Base-by-base conservation (phyloP, 2,329 filamentous ascomycete species). In the Acephala macrosclerotiorum region DNA sequence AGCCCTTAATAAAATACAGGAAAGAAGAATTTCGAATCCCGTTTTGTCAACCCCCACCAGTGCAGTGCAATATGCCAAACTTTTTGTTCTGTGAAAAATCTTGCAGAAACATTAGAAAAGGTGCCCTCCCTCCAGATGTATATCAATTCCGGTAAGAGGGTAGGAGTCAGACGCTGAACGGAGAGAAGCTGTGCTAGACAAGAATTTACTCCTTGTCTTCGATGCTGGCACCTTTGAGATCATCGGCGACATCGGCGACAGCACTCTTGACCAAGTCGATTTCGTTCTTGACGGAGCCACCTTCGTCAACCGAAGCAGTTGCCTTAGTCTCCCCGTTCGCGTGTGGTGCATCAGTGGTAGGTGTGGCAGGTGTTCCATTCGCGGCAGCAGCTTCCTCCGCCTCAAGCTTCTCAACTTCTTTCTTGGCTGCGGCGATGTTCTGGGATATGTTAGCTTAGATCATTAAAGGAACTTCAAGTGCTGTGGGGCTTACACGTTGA, bases 341-440 rank as follows among this genome's bases (percentile, higher is more conserved):
- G 68, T 83, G 79, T 65, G 82, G 20, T 33, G 20, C 79, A 67
- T 81, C 84, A 71, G 78, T 77, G 71, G 78, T 77, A n/a, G 77
- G 73, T n/a, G 81, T 75, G 71, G 78, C 80, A 68, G 84, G 84
- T 14, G 38, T 6, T 42, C 38, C 38, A 67, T 66, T 49, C n/a
- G 84, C 84, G 68, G 62, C 80, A 73, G 64, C 82, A 61, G 82
- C 80, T 75, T 87, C 86, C 70, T 86, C 83, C 63, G 89, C 89
- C 77, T 97, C 95, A 63, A 98, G 87, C 72, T 90, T 89, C 77
- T 94, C 93, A 69, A 99, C 96, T 80, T 97, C 94, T 80, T 95
- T 95, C 84, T 97, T 91, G 68, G 96, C 96, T 81, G 97, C 97
- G 70, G 93, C 92, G 68, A 98, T 91, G 85, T 99, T 99, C 96